Base-by-base conservation (phyloP, 139 green algal species). In the Chlamydomonas sp. region DNA sequence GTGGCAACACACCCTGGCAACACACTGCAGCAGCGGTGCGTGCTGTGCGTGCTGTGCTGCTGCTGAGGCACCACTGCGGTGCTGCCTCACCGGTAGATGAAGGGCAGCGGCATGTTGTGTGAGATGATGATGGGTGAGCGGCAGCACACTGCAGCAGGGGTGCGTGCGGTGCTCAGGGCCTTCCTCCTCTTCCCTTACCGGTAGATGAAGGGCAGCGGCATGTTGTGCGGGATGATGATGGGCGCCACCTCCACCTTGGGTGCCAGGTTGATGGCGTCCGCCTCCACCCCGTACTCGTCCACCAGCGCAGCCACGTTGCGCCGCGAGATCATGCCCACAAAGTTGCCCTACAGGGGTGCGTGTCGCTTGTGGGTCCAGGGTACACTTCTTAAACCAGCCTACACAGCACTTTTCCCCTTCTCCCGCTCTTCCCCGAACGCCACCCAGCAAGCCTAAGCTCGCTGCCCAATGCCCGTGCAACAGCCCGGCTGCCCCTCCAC, bases 121-220 rank as follows among this genome's bases (percentile, higher is more conserved):
- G 92, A 89, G 59, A 93, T 91, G 71, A 91, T 86, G 68, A 95
- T 79, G 67, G 92, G 92, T 20, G 92, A 49, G 31, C 31, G 31
- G 31, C 31, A 49, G 31, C 31, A 49, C 31, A 49, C 31, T 49
- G 31, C 31, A 49, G 31, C 31, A 49, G 31, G 31, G 31, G 31
- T 49, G 31, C 31, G 31, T 49, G 31, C 31, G 31, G 31, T 49
- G 31, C 31, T 49, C 31, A 49, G 31, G 31, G 31, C 31, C 31
- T 49, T 49, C 31, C 31, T 49, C 31, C 31, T 49, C 31, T 49
- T 49, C 66, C 20, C 73, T 58, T 15, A 78, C 73, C 73, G 59
- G 88, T 92, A 92, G 31, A 93, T 84, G 82, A 92, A 93, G 60
- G 86, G 84, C 72, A 95, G 82, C 60, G 92, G 92, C 92, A 95